A percentile compares a stretch with the other conserved stretches of the same genome.
These are phyloP conservation scores for Arthrobotrys sinensis DNA, from an alignment of 2,329 filamentous ascomycete species.

Conservation along the genomic window DNA sequence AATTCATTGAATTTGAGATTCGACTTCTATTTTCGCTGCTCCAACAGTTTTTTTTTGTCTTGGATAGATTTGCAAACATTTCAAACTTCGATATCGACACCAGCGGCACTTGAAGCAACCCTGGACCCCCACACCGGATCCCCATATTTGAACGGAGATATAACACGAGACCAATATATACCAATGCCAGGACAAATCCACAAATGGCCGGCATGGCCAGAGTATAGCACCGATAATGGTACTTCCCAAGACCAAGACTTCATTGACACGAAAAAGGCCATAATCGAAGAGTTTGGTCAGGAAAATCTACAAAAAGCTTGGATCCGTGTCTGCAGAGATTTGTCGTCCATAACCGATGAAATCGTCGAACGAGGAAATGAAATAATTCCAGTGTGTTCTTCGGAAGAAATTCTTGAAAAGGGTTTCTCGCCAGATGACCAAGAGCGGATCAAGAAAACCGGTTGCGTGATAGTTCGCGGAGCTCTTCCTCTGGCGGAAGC, in stretches of 20 bases:
- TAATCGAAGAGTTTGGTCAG: constrained; percentile 67
- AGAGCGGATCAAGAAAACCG: constrained; percentile 65
- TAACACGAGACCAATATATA: too few relatives aligned
- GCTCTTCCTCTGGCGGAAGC: constrained; percentile 63
- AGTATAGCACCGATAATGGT: constrained; percentile 61
- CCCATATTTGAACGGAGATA: background rate
- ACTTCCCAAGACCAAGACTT: constrained; percentile 64
- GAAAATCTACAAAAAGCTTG: constrained; percentile 67
- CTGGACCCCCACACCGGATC: too few relatives aligned
- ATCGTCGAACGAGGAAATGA: constrained; percentile 66
- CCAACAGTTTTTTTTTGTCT: background rate
- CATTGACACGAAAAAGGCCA: constrained; percentile 65
- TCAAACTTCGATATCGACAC: too few relatives aligned
- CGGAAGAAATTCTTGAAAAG: constrained; percentile 64
- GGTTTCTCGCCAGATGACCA: constrained; percentile 61
- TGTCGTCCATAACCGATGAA: constrained; percentile 67
- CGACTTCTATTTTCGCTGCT: constrained; percentile 4
- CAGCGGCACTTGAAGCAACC: too few relatives aligned
- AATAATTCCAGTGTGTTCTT: constrained; percentile 66
- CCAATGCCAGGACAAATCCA: constrained; percentile 62
- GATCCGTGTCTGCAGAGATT: constrained; percentile 67
- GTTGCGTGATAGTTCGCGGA: constrained; percentile 64
- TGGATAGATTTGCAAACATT: too few relatives aligned
- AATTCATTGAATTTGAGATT: background rate
- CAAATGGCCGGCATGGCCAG: constrained; percentile 65